Percentiles rank a stretch among this genome's conserved stretches.
These are phyloP conservation scores for Talaromyces marneffei DNA, from an alignment of 2,329 filamentous ascomycete genomes.

Conservation along the genomic window DNA sequence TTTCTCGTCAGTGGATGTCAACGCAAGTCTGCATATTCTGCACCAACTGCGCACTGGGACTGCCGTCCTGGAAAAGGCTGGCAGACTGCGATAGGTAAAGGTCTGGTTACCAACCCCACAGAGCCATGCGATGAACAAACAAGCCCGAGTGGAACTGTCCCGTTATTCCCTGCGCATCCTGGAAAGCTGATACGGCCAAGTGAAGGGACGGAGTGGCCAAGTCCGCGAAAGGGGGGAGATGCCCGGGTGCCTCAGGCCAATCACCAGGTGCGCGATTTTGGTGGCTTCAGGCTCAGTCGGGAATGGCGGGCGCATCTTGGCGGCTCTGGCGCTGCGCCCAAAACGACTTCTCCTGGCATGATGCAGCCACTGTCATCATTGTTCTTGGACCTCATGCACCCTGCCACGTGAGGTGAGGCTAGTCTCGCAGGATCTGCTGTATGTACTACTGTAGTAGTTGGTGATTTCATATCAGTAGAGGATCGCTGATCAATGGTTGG, in stretches of 20 bases:
- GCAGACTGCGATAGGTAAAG: not conserved
- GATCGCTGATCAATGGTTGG: not conserved
- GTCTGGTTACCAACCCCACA: not conserved
- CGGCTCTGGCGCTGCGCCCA: not conserved
- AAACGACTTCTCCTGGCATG: not conserved
- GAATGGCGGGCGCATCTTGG: not conserved
- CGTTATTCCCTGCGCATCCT: not conserved
- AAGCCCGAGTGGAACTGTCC: not conserved
- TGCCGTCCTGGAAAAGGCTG: not conserved
- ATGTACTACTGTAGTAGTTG: too few species aligned
- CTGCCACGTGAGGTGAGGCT: not conserved
- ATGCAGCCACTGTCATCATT: not conserved
- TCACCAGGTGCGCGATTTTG: not conserved
- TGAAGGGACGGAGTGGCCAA: not conserved
- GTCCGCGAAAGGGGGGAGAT: not conserved
- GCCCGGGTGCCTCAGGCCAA: not conserved
- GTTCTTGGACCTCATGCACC: not conserved
- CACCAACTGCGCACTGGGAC: not conserved
- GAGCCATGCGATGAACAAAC: not conserved
- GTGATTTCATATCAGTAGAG: too few species aligned
- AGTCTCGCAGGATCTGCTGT: not conserved
- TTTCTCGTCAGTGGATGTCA: not conserved
- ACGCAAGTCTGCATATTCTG: not conserved
- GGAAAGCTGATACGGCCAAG: not conserved
- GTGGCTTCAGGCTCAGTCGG: not conserved